These are phyloP conservation scores for Dothidotthia symphoricarpi DNA, from an alignment of 2,329 filamentous ascomycete genomes.

Conservation along the genomic window DNA sequence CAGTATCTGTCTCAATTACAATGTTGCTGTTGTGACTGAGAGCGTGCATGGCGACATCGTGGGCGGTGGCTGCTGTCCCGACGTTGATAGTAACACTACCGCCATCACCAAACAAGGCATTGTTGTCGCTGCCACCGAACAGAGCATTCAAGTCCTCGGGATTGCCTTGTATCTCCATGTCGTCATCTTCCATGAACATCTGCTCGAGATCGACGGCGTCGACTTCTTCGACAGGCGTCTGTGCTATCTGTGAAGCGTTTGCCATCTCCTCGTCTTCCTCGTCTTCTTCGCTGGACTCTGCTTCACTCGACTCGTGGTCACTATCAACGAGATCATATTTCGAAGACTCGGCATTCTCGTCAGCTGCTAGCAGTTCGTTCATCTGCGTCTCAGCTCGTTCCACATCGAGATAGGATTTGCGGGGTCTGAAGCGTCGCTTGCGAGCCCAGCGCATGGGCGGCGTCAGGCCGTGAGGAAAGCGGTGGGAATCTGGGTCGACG, in stretches of 20 bases:
- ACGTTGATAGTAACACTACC: constrained; percentile 20
- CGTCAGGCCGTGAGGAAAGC: constrained; percentile 81
- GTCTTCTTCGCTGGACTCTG: constrained; percentile 39
- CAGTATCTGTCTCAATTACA: constrained; percentile 31
- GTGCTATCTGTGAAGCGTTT: constrained; percentile 39
- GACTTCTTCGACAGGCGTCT: constrained; percentile 44
- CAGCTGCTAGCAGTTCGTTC: constrained; percentile 68
- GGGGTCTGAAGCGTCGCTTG: constrained; percentile 78
- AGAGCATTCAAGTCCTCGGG: constrained; percentile 33
- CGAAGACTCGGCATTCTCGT: constrained; percentile 58
- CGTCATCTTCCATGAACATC: constrained; percentile 38
- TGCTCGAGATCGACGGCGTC: constrained; percentile 39
- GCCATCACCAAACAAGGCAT: no score
- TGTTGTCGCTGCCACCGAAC: constrained; percentile 26
- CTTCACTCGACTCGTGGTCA: constrained; percentile 47
- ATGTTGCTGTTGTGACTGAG: constrained; percentile 29
- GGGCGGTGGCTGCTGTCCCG: constrained; percentile 36
- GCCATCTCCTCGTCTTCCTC: constrained; percentile 44
- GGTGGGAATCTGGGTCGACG: constrained; percentile 65
- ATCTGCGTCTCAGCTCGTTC: constrained; percentile 81
- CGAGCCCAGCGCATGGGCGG: constrained; percentile 84
- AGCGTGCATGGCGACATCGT: constrained; percentile 42
- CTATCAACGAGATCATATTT: constrained; percentile 57
- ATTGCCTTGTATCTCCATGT: constrained; percentile 32
- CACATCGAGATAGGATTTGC: constrained; percentile 78